Base-by-base conservation (phyloP, 139 green algal genomes). In the Microglena sp. region DNA sequence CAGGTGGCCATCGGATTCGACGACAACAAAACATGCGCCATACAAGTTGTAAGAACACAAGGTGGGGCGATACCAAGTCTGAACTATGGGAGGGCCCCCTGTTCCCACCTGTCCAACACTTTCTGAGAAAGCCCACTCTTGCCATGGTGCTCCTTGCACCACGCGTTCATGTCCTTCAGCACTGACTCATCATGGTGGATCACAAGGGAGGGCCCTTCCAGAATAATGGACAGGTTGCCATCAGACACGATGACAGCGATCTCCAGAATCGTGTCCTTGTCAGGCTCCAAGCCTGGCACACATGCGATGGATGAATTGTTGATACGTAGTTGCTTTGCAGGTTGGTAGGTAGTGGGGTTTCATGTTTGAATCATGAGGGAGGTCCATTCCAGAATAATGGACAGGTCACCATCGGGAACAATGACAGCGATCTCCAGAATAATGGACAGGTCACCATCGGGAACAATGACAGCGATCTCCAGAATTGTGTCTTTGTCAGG, bases 211-310 rank as follows among this genome's bases (percentile, higher is more conserved):
- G 89, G 89, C 7, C 92, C 92, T 84, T 95, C n/a, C 62, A 68
- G 33, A 27, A 34, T 36, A 4, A 65, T 40, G 2, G 64, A 35
- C 0, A 97, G 66, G 0, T 84, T 45, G 0, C 89, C 88, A 60
- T 96, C 83, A 26, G 90, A 95, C 30, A 95, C 68, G 24, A 97
- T 84, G 60, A 78, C 88, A 1, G 92, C 92, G 34, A 96, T 87
- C 69, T 97, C 89, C 21, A 97, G 84, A 21, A 97, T 92, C 8
- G 72, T 83, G 68, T 97, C 79, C 44, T 73, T 84, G 8, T 90
- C 68, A 4, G 87, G n/a, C 57, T 96, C 83, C 24, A 96, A 69
- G 4, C 90, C 90, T 95, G 77, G 62, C 1, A 40, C 4, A 27
- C 4, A 26, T 4, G 7, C 22, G 4, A 29, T n/a, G n/a, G n/a